A percentile compares a stretch with the other conserved stretches of the same genome.
Conservation (phyloP, 2,329 filamentous ascomycete species). For the Cordyceps tenuipes region DNA sequence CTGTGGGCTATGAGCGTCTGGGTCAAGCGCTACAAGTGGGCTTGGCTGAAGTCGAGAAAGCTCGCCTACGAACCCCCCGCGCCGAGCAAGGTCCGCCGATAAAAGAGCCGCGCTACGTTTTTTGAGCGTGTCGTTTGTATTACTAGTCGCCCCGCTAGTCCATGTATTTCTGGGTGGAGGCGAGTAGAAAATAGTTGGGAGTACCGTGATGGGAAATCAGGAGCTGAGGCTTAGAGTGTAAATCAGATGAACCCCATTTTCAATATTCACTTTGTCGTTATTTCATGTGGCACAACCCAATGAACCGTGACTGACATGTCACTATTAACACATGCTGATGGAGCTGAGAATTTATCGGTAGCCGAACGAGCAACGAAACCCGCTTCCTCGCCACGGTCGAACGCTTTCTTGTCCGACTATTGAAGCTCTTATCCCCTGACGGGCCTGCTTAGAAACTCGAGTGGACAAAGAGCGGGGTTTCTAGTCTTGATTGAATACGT, state of each 20-base stretch:
- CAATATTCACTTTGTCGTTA: slow-evolving; percentile 24
- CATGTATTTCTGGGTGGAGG: slow-evolving; percentile 35
- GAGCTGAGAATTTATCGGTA: neutral
- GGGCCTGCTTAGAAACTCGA: no score
- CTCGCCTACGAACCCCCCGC: slow-evolving; percentile 75
- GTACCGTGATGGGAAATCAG: slow-evolving; percentile 21
- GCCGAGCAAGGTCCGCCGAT: slow-evolving; percentile 41
- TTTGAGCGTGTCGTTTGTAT: slow-evolving; percentile 23
- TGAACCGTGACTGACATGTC: neutral
- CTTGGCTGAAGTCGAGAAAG: slow-evolving; percentile 91
- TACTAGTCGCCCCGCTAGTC: slow-evolving; percentile 35
- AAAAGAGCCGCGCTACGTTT: slow-evolving; percentile 21
- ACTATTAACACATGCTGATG: neutral
- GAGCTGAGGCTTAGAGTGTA: slow-evolving; percentile 37
- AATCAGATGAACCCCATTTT: slow-evolving; percentile 39
- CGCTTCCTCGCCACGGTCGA: no score
- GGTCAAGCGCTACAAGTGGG: slow-evolving; percentile 99
- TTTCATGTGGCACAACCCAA: neutral
- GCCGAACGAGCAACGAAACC: no score
- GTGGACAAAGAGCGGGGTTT: no score
- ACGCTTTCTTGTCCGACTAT: no score
- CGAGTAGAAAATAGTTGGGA: slow-evolving; percentile 28
- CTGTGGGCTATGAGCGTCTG: slow-evolving; percentile 85
- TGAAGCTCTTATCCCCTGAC: no score
- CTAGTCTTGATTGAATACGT: no score